Percentiles rank a stretch among this genome's conserved stretches.
Conservation (phyloP, 352 stramenopile species). For the Globisporangium sylvaticum region DNA sequence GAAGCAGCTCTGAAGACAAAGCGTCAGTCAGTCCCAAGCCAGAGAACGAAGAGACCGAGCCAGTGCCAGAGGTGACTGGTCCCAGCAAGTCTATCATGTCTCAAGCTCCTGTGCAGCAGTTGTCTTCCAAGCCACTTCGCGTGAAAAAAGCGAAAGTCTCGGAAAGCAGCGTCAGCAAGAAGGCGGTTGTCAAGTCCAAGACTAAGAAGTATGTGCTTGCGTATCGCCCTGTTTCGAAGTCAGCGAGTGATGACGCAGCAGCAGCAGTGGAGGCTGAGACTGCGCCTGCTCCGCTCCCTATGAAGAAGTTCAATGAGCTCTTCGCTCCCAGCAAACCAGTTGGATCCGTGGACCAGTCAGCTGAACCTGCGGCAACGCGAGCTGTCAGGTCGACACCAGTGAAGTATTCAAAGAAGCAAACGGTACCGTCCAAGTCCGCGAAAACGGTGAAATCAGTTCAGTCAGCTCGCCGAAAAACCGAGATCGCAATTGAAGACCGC, state of each 20-base stretch:
- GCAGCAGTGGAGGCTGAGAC: background rate
- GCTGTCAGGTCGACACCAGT: background rate
- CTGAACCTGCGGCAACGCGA: background rate
- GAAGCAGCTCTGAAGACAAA: background rate
- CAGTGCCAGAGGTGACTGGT: background rate
- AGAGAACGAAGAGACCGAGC: background rate
- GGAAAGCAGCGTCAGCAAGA: background rate
- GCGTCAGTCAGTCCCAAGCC: background rate
- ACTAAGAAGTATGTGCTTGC: constrained; percentile 13
- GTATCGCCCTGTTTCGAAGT: constrained; percentile 13
- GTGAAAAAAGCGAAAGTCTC: background rate
- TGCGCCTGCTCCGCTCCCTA: background rate
- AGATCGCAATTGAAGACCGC: background rate
- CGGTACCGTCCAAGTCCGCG: background rate
- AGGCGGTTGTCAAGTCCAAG: constrained; percentile 4
- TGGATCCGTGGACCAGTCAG: background rate
- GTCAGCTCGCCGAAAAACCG: background rate
- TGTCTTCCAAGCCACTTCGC: background rate
- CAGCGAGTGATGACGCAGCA: background rate
- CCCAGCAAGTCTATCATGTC: background rate
- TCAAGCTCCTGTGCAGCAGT: background rate
- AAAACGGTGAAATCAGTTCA: background rate
- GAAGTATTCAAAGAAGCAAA: background rate
- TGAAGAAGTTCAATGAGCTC: constrained; percentile 6
- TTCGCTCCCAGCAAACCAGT: background rate